phyloP scores from a whole-genome alignment of 352 stramenopile genomes.

The Phytophthora colocasiae region DNA sequence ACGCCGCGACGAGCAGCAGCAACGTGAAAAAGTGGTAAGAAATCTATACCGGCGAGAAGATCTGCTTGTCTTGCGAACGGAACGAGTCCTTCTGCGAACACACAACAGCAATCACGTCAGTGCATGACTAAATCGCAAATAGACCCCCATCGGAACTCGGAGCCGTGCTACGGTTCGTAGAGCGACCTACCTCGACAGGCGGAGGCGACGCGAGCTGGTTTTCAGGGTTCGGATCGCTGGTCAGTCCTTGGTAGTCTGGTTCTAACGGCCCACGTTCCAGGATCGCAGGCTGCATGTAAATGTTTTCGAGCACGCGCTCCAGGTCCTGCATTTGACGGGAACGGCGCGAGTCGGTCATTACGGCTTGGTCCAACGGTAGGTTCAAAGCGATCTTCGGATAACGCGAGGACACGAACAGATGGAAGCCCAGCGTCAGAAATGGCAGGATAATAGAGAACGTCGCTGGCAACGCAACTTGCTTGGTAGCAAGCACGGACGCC shows the following conservation, averaged over 20 bases:
- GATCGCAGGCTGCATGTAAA: conserved; percentile 77
- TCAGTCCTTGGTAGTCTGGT: conserved; percentile 79
- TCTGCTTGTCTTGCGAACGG: conserved; percentile 43
- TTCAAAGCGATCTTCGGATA: conserved; percentile 76
- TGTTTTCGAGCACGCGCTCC: conserved; percentile 61
- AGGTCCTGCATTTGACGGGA: conserved; percentile 61
- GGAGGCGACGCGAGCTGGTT: conserved; percentile 74
- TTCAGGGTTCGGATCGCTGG: conserved; percentile 66
- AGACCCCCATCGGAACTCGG: not conserved
- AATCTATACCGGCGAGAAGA: conserved; percentile 45
- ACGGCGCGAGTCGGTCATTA: conserved; percentile 72
- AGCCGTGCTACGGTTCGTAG: no score
- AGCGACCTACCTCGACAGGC: conserved; percentile 53
- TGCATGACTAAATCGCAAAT: conserved; percentile 3
- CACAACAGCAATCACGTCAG: conserved; percentile 29
- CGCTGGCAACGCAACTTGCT: conserved; percentile 68
- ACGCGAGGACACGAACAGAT: conserved; percentile 71
- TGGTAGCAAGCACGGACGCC: conserved; percentile 73
- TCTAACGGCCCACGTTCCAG: conserved; percentile 67
- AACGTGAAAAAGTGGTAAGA: conserved; percentile 4
- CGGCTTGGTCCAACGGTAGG: conserved; percentile 79
- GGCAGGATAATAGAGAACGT: conserved; percentile 70
- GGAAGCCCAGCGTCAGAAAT: conserved; percentile 71
- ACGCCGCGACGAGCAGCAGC: conserved; percentile 11
- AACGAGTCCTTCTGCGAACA: conserved; percentile 46